Conservation (phyloP, 2,329 filamentous ascomycete genomes). For the Epichloe scottii region DNA sequence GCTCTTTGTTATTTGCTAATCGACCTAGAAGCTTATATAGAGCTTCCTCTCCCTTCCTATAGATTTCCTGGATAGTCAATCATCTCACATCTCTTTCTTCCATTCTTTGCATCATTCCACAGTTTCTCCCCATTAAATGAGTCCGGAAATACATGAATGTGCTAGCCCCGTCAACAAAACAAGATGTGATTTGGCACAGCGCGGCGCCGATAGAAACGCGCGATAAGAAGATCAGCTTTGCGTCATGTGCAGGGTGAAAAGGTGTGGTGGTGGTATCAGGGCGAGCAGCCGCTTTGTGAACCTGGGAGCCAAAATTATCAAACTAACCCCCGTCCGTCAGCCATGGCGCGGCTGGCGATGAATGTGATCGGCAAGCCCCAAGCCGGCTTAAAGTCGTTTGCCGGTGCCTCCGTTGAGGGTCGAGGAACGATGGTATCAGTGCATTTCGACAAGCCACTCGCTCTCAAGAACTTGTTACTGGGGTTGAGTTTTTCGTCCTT, state of each 20-base stretch:
- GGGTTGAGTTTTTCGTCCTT: constrained; percentile 1
- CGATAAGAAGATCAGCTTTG: constrained; percentile 1
- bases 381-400: neutral
- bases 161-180: neutral
- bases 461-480: neutral
- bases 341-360: neutral
- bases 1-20: too few relatives aligned
- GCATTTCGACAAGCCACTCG: neutral
- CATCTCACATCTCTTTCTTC: too few relatives aligned
- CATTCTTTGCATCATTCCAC: neutral
- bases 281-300: neutral
- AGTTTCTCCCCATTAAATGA: neutral
- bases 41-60: too few relatives aligned
- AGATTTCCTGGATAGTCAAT: too few relatives aligned
- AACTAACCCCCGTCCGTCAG: neutral
- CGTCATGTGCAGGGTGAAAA: neutral
- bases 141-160: neutral
- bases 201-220: constrained; percentile 1
- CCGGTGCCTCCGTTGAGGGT: neutral
- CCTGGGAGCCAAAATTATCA: neutral
- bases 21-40: too few relatives aligned
- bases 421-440: neutral
- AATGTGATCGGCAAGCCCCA: neutral
- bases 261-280: neutral
- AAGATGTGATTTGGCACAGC: neutral